Evolutionary conservation across 2,329 filamentous ascomycete genomes (phyloP), one percentile per base, ranked within the genome.

Genomic region (Ophiostoma piceae): DNA sequence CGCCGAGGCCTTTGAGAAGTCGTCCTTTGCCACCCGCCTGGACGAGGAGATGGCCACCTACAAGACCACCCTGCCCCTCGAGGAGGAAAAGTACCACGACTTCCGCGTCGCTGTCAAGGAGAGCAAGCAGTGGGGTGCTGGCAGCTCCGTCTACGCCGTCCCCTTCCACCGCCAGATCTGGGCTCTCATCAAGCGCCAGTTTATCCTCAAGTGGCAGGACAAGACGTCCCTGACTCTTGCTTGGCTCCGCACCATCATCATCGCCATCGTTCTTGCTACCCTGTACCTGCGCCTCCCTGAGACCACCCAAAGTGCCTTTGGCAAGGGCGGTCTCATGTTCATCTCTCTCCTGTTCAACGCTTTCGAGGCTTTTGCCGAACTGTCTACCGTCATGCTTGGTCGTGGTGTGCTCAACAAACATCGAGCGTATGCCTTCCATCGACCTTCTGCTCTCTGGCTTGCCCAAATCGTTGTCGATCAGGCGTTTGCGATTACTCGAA

Each of bases 181-280:
- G 89, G 90, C 91, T 0, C 80, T 95, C 72, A 91, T 94, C 85
- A 90, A 92, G 78, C 87, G 92, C 78, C 92, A 96, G 77, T 95
- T 93, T 77, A 83, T 90, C 68, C 88, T 96, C 75, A 95, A 95
- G 81, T 89, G 92, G 82, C 92, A 96, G 78, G 92, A 96, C 77
- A 90, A 89, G 71, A 90, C 94, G 76, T 88, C 88, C n/a, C 83
- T 96, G 6, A 81, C 83, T 16, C 86, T 95, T 39, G 89, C 89
- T 1, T 95, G 91, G 91, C 73, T 84, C 57, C 82, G 85, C 9
- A 84, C 80, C 70, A 88, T 94, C 74, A 81, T 92, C 74, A 88
- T 94, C 74, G 92, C 90, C 16, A 88, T 96, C 71, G 86, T 96
- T 32, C 82, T 92, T 65, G 92, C 92, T 74, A 93, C 91, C 0